These are phyloP conservation scores for Brassica rapa DNA, from an alignment of 345 rosid genomes.

Conservation along the genomic window DNA sequence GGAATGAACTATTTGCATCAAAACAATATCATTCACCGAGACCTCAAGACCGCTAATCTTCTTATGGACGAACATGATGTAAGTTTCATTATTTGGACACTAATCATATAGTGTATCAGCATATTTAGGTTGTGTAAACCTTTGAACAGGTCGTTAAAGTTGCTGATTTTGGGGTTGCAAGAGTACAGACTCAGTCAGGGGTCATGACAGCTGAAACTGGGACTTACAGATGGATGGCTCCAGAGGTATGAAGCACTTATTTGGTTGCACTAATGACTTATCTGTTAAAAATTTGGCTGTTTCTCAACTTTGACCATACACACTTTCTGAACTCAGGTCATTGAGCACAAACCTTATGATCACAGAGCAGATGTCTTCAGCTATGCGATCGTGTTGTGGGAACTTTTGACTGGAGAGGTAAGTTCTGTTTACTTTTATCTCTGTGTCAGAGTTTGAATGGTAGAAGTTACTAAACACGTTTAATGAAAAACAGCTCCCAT, in stretches of 20 bases:
- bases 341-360: conserved; percentile 90
- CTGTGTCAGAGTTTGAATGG: conserved; percentile 6
- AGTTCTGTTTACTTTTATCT: no score
- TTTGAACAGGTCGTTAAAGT: conserved; percentile 82
- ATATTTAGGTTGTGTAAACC: conserved; percentile 1
- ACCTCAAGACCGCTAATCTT: conserved; percentile 96
- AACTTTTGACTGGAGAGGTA: conserved; percentile 92
- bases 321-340: conserved; percentile 64
- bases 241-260: conserved; percentile 56
- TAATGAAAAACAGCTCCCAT: conserved; percentile 62
- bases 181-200: conserved; percentile 89
- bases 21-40: conserved; percentile 93
- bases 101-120: not conserved
- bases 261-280: not conserved
- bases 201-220: conserved; percentile 99
- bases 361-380: conserved; percentile 92
- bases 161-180: conserved; percentile 98
- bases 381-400: conserved; percentile 87
- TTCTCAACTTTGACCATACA: conserved; percentile 1
- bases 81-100: conserved; percentile 37
- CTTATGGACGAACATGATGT: conserved; percentile 98
- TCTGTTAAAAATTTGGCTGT: not conserved
- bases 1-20: conserved; percentile 98
- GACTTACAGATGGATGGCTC: conserved; percentile 99
- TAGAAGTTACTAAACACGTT: not conserved